Base-by-base conservation (phyloP, 768 basidiomycete species). In the Kwoniella bestiolae region DNA sequence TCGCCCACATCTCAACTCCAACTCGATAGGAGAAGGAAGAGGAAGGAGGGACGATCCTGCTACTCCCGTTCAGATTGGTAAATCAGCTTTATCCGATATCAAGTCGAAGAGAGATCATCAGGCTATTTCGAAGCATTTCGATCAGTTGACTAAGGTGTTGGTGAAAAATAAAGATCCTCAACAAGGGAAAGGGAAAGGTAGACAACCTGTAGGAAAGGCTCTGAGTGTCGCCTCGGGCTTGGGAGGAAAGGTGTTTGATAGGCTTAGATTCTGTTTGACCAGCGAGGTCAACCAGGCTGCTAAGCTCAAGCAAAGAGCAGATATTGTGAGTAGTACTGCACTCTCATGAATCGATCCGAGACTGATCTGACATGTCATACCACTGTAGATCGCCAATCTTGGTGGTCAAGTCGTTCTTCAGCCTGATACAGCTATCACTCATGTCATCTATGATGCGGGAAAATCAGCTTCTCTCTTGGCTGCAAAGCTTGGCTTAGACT, bases 371-470 rank as follows among this genome's bases (percentile, higher is more conserved):
- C 0, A 59, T 16, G 25, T 50, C 28, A 65, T 25, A 6, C 9
- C 16, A 11, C 31, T 3, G 2, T 47, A 77, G 76, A 74, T 77
- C n/a, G 21, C 66, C 0, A 57, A 67, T 11, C 47, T 74, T 7
- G 73, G 70, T 11, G 76, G 71, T 5, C 60, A 68, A 25, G 76
- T 70, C 31, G 58, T 65, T 11, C 45, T 75, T 0, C 67, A 72
- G 34, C 71, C 74, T 5, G 74, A 77, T 35, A 77, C 71, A n/a
- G 68, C 74, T 26, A 68, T 75, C 47, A 75, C 73, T 4, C 74
- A 77, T 51, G 73, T 77, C 16, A 67, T 77, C 8, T 67, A 70
- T 34, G 74, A 77, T 35, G 47, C 56, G 3, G 55, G 59, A 11
- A 45, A 47, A 7, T 71, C 75, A 2, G 64, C 63, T 4, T 58